Base-by-base conservation (phyloP, 1,284 basidiomycete genomes). In the Naganishia cerealis region DNA sequence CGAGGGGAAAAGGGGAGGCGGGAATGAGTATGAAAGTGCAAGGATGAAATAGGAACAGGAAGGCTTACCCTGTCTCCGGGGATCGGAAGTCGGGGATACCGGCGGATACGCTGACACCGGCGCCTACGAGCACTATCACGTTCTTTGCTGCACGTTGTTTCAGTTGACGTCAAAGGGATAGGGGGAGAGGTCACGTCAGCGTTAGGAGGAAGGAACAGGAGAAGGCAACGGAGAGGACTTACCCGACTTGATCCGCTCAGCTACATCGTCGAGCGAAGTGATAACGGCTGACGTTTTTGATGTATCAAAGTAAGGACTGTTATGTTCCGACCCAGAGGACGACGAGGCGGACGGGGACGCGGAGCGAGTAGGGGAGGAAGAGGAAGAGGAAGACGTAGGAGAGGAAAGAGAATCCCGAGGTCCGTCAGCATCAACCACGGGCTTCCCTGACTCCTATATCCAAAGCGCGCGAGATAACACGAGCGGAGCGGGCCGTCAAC, bases 91-190 rank as follows among this genome's bases (percentile, higher is more conserved):
- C 81, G 42, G 80, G 78, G 42, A 82, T 82, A 15, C 83, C 83
- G 0, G 84, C 83, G 0, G 81, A 81, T 0, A 84, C 84, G 7
- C 81, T 82, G 66, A 84, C 83, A 5, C 83, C 84, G 0, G 83
- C 84, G 12, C 84, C 82, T 12, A 82, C 79, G 46, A 85, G 78
- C 33, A 86, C 73, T 57, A 84, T 76, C 18, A 86, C 76, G 53
- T 82, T 82, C 68, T 79, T 79, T 15, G 76, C 78, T 79, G 53
- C 2, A 2, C 12, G 5, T 18, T 18, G 24, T 18, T 18, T 33
- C 29, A 33, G 29, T 33, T 33, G 2, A 6, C 29, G 52, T 55
- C 53, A 39, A 24, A n/a, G 3, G 33, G 6, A n/a, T n/a, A 6
- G 29, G 29, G 6, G 29, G 29, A 33, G 46, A 2, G 46, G 21